Base-by-base conservation (phyloP, 257 asterid genomes). In the Ilex aquifolium region DNA sequence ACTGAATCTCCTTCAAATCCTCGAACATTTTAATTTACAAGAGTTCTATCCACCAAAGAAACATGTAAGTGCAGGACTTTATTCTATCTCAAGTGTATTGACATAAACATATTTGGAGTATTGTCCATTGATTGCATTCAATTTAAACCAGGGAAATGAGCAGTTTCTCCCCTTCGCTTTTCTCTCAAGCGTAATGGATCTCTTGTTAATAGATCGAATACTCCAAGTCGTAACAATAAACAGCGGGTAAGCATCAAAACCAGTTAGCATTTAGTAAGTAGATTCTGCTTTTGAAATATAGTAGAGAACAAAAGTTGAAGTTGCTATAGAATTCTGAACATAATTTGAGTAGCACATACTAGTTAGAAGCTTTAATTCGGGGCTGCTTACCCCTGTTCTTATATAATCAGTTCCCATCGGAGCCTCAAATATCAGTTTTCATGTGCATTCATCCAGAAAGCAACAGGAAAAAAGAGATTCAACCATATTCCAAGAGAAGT, bases 141-240 rank as follows among this genome's bases (percentile, higher is more conserved):
- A 54, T n/a, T n/a, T 32, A 13, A 51, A 64, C 44, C 71, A 85
- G 97, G 82, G 63, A 90, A 74, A 67, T 77, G 77, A 29, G 57
- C 85, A 17, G 73, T 61, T 67, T 83, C 95, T 16, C 95, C 95
- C 9, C 74, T 75, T 64, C 64, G 73, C 60, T 76, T 83, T 65
- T 30, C 83, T 6, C 66, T 86, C 32, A 74, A 63, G 73, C 86
- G 95, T 7, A 83, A 92, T 3, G 88, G 79, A 68, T 82, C 95
- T 4, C 77, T 56, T 44, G 76, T 74, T n/a, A 71, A 61, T 68
- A 71, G 85, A 74, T 71, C 97, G 62, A 61, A 46, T 72, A 80
- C 88, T 66, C 92, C 87, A 4, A 53, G 75, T 60, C 56, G 76
- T 31, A 32, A 13, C 59, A 50, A 31, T 31, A 74, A 60, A 63